Evolutionary conservation across 2,329 filamentous ascomycete genomes (phyloP).

Genomic region (Camillea tinctor): DNA sequence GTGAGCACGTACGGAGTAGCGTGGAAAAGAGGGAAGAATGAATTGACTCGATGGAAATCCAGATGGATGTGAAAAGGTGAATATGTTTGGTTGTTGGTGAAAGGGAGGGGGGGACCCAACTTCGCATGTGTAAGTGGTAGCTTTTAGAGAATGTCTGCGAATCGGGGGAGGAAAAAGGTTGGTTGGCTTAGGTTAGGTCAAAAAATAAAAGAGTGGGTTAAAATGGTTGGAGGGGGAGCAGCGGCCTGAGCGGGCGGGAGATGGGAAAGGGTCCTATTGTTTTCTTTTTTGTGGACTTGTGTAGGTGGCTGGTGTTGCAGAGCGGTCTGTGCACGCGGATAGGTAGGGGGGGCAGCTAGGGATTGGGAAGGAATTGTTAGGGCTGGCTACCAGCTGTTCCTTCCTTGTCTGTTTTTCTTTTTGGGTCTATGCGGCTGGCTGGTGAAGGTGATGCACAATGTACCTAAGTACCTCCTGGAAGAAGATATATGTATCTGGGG

Average conservation of each 20-base stretch:
- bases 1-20: not conserved
- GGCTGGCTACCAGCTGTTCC: not conserved
- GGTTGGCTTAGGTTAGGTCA: not conserved
- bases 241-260: not conserved
- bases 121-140: not conserved
- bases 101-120: not conserved
- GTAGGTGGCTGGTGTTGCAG: slow-evolving; percentile 1
- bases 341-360: not conserved
- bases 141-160: not conserved
- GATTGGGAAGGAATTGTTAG: not conserved
- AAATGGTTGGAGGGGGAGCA: not conserved
- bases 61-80: not conserved
- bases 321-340: not conserved
- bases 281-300: not conserved
- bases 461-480: not conserved
- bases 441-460: not conserved
- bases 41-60: not conserved
- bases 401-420: not conserved
- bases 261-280: not conserved
- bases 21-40: not conserved
- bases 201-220: not conserved
- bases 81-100: not conserved
- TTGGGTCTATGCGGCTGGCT: not conserved
- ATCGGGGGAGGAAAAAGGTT: not conserved
- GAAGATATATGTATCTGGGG: not conserved